Base-by-base conservation (phyloP, 2,329 filamentous ascomycete genomes). In the Hypoxylon sp. region DNA sequence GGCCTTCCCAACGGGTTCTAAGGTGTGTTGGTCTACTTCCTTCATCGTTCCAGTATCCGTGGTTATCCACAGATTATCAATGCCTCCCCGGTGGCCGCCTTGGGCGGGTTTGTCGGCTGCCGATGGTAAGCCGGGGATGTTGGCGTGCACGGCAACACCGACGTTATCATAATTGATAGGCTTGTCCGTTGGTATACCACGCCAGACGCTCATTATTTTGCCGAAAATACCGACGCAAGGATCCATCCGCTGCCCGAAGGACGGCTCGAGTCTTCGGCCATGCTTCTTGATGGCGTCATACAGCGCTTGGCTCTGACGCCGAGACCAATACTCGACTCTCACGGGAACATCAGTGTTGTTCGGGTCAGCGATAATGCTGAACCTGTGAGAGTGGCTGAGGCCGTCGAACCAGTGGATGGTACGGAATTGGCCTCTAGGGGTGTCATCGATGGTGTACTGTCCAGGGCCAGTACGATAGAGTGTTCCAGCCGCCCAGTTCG, bases 401-500 rank as follows among this genome's bases (percentile, higher is more conserved):
- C 88, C 88, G 66, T 94, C 90, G 60, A 94, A 94, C 90, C 90
- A 94, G 68, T 94, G 89, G 1, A 78, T 81, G 8, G 86, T 76
- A 21, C 77, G 74, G 63, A 86, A 85, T 0, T 77, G 81, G n/a
- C 84, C 83, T 3, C 76, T 75, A 2, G 80, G 70, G 0, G 82
- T 84, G 31, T 73, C 67, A n/a, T 84, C 75, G 2, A 91, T 71
- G 26, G 79, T 79, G 67, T 80, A 82, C 19, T 81, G 78, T 1
- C 89, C 88, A 0, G 89, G 88, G 0, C 90, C 90, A 0, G 87
- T 91, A 16, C 90, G 81, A 68, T 87, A 93, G 0, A 94, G 76
- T 1, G 81, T 77, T 1, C 90, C 90, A 2, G 87, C 84, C 3
- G 83, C 83, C 76, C 88, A 92, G 1, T 75, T 51, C 1, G 90